Percentiles rank a stretch among this genome's conserved stretches.
phyloP scores from a whole-genome alignment of 306 rosid species.

The Quercus wislizeni region DNA sequence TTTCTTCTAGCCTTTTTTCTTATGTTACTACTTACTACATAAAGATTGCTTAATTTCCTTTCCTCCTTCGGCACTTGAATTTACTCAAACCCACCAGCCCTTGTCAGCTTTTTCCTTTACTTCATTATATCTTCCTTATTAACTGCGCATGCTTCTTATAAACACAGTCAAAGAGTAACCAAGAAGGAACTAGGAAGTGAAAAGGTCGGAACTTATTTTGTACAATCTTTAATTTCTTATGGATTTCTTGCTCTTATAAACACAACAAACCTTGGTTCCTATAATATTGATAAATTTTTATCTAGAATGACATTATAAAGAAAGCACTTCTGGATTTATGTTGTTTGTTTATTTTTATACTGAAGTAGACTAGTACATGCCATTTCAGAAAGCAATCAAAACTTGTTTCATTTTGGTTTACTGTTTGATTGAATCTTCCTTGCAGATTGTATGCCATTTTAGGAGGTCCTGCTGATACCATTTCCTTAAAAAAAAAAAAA shows the following conservation, averaged over 20 bases:
- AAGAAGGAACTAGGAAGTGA: background rate
- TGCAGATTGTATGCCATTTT: slow-evolving; percentile 10
- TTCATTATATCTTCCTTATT: background rate
- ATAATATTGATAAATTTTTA: background rate
- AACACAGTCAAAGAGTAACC: too few species aligned
- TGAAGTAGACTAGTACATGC: too few species aligned
- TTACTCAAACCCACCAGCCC: background rate
- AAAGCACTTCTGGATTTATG: background rate
- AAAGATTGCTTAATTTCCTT: background rate
- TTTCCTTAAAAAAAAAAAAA: background rate
- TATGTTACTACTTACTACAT: background rate
- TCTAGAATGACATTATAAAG: background rate
- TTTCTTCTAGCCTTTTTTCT: background rate
- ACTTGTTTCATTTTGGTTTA: slow-evolving; percentile 18
- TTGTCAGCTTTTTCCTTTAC: background rate
- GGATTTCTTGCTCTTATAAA: background rate
- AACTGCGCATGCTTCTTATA: background rate
- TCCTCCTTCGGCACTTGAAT: background rate
- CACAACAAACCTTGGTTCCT: background rate
- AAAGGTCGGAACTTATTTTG: background rate
- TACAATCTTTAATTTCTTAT: background rate
- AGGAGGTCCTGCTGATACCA: background rate
- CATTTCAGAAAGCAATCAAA: background rate
- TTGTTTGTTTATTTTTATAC: background rate
- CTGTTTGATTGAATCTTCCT: slow-evolving; percentile 47